phyloP scores from a whole-genome alignment of 2,329 filamentous ascomycete genomes.

The Alternaria solani region DNA sequence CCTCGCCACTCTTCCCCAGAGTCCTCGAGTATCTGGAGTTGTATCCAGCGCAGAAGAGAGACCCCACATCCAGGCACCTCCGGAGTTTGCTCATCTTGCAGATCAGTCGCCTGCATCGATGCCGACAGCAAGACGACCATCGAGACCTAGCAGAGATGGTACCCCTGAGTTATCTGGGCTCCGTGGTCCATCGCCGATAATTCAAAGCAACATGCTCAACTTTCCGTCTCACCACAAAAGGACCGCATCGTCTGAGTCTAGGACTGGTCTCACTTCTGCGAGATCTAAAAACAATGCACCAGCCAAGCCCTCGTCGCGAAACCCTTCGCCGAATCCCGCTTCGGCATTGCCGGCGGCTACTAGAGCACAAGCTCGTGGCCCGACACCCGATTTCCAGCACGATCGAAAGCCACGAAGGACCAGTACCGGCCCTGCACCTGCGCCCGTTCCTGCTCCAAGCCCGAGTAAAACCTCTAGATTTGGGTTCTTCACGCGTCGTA shows the following conservation, averaged over 20 bases:
- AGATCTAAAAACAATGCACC: conserved; percentile 38
- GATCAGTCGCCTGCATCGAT: conserved; percentile 64
- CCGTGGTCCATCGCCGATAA: conserved; percentile 60
- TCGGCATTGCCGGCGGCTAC: conserved; percentile 36
- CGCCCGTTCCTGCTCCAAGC: conserved; percentile 57
- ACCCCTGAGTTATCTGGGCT: conserved; percentile 55
- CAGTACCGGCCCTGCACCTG: conserved; percentile 51
- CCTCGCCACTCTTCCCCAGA: conserved; percentile 59
- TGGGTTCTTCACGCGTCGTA: conserved; percentile 77
- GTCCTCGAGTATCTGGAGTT: conserved; percentile 51
- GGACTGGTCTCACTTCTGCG: conserved; percentile 29
- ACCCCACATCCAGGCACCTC: conserved; percentile 42
- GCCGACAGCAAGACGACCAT: conserved; percentile 55
- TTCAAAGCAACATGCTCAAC: conserved; percentile 64
- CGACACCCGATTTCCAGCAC: conserved; percentile 52
- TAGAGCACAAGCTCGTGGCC: conserved; percentile 41
- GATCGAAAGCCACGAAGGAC: conserved; percentile 43
- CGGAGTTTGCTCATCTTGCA: conserved; percentile 64
- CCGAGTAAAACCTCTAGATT: conserved; percentile 72
- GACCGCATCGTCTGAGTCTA: conserved; percentile 58
- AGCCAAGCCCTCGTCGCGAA: conserved; percentile 46
- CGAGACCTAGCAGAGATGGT: conserved; percentile 57
- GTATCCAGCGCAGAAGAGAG: conserved; percentile 14
- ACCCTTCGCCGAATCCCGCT: conserved; percentile 50
- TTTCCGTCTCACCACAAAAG: conserved; percentile 61